Percentiles rank a stretch among this genome's conserved stretches.
These are phyloP conservation scores for Peronospora belbahrii DNA, from an alignment of 352 stramenopile species.

Conservation along the genomic window DNA sequence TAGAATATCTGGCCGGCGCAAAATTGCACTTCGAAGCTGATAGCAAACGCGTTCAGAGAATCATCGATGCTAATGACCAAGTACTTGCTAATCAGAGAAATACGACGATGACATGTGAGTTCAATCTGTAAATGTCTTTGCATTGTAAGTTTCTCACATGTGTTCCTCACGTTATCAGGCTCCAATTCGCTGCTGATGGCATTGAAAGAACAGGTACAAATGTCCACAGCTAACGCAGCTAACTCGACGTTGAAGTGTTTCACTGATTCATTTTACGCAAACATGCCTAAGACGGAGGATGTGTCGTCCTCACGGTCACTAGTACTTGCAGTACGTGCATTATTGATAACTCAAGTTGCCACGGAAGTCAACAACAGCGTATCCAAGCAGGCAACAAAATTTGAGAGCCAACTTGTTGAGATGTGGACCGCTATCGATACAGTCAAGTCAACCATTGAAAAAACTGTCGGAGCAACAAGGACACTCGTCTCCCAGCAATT, in stretches of 20 bases:
- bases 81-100: conserved; percentile 11
- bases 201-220: conserved; percentile 13
- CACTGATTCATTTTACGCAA: conserved; percentile 20
- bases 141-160: neutral
- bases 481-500: conserved; percentile 12
- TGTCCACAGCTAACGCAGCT: conserved; percentile 8
- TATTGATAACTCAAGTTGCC: conserved; percentile 22
- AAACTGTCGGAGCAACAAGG: conserved; percentile 15
- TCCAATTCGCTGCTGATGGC: conserved; percentile 16
- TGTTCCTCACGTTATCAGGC: conserved; percentile 6
- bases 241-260: conserved; percentile 28
- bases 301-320: conserved; percentile 20
- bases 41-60: conserved; percentile 17
- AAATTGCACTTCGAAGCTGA: conserved; percentile 25
- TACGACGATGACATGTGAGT: conserved; percentile 22
- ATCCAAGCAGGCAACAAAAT: conserved; percentile 18
- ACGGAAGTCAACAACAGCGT: conserved; percentile 12
- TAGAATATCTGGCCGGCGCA: conserved; percentile 20
- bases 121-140: neutral
- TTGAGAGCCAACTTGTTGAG: conserved; percentile 18
- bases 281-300: conserved; percentile 12
- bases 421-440: conserved; percentile 27
- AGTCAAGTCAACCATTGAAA: conserved; percentile 21
- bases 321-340: conserved; percentile 22
- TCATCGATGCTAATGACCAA: conserved; percentile 25